A percentile compares a stretch with the other conserved stretches of the same genome.
Evolutionary conservation across 208 protist species (phyloP).

Genomic region (Lotmaria passim): DNA sequence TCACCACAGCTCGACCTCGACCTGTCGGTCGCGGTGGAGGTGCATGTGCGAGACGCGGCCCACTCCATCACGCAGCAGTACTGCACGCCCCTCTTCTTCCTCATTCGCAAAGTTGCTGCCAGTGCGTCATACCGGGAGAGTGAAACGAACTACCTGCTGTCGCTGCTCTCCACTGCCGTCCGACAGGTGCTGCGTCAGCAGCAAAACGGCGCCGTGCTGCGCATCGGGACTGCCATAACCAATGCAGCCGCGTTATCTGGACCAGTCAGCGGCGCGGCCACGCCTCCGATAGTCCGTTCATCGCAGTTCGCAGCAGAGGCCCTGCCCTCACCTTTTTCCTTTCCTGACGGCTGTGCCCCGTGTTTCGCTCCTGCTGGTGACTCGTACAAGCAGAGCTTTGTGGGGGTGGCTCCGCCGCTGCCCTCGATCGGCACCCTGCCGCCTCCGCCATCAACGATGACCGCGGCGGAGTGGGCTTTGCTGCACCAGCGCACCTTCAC

Average conservation of each 20-base stretch:
- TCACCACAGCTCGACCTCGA: slow-evolving; percentile 10
- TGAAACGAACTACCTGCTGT: slow-evolving; percentile 74
- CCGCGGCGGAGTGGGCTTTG: slow-evolving; percentile 33
- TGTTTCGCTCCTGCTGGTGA: slow-evolving; percentile 78
- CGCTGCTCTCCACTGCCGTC: slow-evolving; percentile 75
- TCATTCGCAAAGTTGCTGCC: slow-evolving; percentile 41
- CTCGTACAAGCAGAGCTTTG: slow-evolving; percentile 61
- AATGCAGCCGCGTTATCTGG: neutral
- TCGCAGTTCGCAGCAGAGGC: neutral
- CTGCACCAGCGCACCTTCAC: slow-evolving; percentile 52
- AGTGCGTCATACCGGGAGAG: slow-evolving; percentile 43
- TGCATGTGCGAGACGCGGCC: slow-evolving; percentile 57
- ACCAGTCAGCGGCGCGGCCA: neutral
- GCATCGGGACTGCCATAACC: slow-evolving; percentile 4
- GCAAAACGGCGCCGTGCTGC: slow-evolving; percentile 22
- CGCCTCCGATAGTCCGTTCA: neutral
- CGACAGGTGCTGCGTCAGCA: slow-evolving; percentile 50
- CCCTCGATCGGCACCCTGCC: slow-evolving; percentile 3
- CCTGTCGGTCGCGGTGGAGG: slow-evolving; percentile 49
- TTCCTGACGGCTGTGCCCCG: slow-evolving; percentile 53
- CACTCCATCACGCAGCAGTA: slow-evolving; percentile 67
- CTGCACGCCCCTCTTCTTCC: slow-evolving; percentile 75
- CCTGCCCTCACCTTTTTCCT: slow-evolving; percentile 57
- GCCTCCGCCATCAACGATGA: slow-evolving; percentile 13
- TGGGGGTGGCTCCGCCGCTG: slow-evolving; percentile 54